These are phyloP conservation scores for Capronia epimyces DNA, from an alignment of 2,329 filamentous ascomycete species.

Conservation along the genomic window DNA sequence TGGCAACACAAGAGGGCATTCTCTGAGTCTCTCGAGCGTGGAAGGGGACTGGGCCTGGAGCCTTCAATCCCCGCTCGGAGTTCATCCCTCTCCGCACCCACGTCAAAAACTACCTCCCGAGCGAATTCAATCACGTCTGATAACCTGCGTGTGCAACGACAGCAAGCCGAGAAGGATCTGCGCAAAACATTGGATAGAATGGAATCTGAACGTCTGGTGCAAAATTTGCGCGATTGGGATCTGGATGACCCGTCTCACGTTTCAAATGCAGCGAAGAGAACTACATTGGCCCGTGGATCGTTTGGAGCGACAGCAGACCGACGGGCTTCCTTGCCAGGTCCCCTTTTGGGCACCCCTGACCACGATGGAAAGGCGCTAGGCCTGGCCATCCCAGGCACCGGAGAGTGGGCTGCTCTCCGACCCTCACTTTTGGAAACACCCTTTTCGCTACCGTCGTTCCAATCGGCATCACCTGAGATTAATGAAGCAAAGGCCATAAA, in stretches of 20 bases:
- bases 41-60: constrained; percentile 31
- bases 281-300: background rate
- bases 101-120: constrained; percentile 42
- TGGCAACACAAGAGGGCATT: constrained; percentile 36
- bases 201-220: constrained; percentile 26
- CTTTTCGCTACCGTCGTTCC: constrained; percentile 41
- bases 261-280: background rate
- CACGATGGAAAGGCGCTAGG: constrained; percentile 11
- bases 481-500: constrained; percentile 57
- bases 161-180: constrained; percentile 27
- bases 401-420: constrained; percentile 40
- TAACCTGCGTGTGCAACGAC: constrained; percentile 33
- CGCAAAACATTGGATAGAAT: constrained; percentile 28
- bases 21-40: constrained; percentile 37
- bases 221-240: constrained; percentile 11
- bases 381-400: constrained; percentile 29
- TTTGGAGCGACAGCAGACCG: background rate
- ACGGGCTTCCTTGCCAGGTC: constrained; percentile 1
- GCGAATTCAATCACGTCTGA: constrained; percentile 43
- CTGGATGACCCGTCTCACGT: background rate
- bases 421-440: constrained; percentile 48
- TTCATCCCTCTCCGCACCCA: constrained; percentile 45
- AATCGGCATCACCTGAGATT: constrained; percentile 52
- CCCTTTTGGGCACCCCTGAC: background rate
- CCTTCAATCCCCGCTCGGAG: constrained; percentile 39